phyloP scores from a whole-genome alignment of 1,284 basidiomycete species.

The Coniferiporia weirii region DNA sequence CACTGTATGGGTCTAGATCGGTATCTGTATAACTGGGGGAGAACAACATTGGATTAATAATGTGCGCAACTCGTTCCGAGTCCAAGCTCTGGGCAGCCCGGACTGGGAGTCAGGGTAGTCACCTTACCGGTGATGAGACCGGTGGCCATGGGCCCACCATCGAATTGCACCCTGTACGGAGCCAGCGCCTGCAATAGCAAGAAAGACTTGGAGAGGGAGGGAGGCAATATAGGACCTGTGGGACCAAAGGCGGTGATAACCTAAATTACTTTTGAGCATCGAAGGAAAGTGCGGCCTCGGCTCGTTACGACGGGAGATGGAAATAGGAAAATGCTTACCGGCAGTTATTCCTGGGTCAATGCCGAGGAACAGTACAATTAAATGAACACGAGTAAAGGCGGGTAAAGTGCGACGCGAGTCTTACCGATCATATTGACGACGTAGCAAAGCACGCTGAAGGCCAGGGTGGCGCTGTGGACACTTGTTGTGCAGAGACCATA shows the following conservation, averaged over 20 bases:
- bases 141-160: conserved; percentile 91
- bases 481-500: conserved; percentile 57
- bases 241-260: conserved; percentile 90
- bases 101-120: neutral
- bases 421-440: conserved; percentile 68
- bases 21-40: conserved; percentile 68
- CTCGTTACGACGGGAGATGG: neutral
- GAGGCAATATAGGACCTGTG: conserved; percentile 86
- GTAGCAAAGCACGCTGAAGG: conserved; percentile 66
- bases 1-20: conserved; percentile 85
- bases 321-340: conserved; percentile 37
- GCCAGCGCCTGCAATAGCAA: conserved; percentile 76
- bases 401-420: conserved; percentile 19
- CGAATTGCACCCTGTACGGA: conserved; percentile 86
- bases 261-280: conserved; percentile 30
- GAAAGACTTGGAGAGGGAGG: conserved; percentile 65
- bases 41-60: neutral
- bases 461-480: conserved; percentile 45
- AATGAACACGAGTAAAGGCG: conserved; percentile 18
- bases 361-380: conserved; percentile 11
- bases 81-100: neutral
- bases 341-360: conserved; percentile 48
- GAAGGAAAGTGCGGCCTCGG: neutral
- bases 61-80: neutral
- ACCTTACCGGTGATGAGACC: conserved; percentile 71